Evolutionary conservation across 2,329 filamentous ascomycete species (phyloP).

Genomic region (Orbilia quercus): DNA sequence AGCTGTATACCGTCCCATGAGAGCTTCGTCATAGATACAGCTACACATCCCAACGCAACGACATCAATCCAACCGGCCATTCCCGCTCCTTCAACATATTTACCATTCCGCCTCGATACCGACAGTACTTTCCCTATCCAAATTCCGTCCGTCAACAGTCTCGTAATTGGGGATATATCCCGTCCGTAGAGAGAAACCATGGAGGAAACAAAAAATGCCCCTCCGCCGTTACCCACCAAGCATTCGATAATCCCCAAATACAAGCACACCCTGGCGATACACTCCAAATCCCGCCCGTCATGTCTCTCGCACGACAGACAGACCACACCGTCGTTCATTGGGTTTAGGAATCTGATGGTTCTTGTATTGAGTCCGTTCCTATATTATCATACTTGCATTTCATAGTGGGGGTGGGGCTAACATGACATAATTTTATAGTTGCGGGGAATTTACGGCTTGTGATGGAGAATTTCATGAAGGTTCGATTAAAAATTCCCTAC

Average conservation of each 20-base stretch:
- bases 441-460: slow-evolving; percentile 93
- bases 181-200: slow-evolving; percentile 8
- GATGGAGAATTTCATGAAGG: slow-evolving; percentile 97
- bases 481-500: slow-evolving; percentile 61
- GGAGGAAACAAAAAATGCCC: slow-evolving; percentile 59
- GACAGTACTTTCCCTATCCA: background rate
- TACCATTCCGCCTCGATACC: slow-evolving; percentile 6
- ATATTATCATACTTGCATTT: slow-evolving; percentile 13
- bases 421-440: slow-evolving; percentile 67
- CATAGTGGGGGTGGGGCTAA: slow-evolving; percentile 44
- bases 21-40: too few species aligned
- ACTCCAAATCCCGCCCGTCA: slow-evolving; percentile 77
- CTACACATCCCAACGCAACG: background rate
- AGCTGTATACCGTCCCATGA: too few species aligned
- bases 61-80: slow-evolving; percentile 21
- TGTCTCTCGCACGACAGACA: slow-evolving; percentile 86
- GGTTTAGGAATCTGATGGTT: slow-evolving; percentile 96
- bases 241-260: slow-evolving; percentile 74
- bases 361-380: slow-evolving; percentile 78
- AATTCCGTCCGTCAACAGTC: background rate
- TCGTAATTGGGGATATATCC: background rate
- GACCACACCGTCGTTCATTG: slow-evolving; percentile 82
- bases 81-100: slow-evolving; percentile 10
- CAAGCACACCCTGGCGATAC: slow-evolving; percentile 89
- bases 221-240: slow-evolving; percentile 60